A percentile compares a stretch with the other conserved stretches of the same genome.
phyloP scores from a whole-genome alignment of 169 alveolate genomes.

The Plasmodium fragile region DNA sequence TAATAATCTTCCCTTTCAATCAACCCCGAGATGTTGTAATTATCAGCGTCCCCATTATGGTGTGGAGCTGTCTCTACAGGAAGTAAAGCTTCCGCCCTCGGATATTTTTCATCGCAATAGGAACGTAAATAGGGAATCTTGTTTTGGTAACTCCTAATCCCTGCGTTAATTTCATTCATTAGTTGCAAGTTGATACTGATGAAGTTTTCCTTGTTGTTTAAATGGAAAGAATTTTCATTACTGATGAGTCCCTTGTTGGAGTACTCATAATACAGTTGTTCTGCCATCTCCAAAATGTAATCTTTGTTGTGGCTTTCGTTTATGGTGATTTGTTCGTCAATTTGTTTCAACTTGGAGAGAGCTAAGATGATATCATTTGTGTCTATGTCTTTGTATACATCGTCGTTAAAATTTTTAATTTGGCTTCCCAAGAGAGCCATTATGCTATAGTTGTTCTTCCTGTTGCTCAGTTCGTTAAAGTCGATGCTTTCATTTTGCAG shows the following conservation, averaged over 20 bases:
- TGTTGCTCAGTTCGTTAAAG: constrained; percentile 54
- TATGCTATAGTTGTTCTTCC: constrained; percentile 62
- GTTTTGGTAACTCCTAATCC: constrained; percentile 30
- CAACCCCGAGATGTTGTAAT: neutral
- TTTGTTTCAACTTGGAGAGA: constrained; percentile 41
- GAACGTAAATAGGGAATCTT: constrained; percentile 22
- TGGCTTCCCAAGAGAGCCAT: constrained; percentile 74
- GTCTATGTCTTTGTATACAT: constrained; percentile 61
- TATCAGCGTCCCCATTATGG: constrained; percentile 13
- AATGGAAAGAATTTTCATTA: constrained; percentile 42
- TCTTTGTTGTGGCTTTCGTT: constrained; percentile 52
- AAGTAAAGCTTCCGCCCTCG: neutral
- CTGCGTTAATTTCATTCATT: constrained; percentile 62
- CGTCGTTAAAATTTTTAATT: constrained; percentile 61
- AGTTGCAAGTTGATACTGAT: constrained; percentile 26
- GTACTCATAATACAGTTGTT: constrained; percentile 65
- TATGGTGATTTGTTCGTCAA: constrained; percentile 44
- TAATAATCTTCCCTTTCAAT: constrained; percentile 27
- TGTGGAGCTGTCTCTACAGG: neutral
- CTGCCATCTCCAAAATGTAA: constrained; percentile 60
- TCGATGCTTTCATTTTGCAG: constrained; percentile 64
- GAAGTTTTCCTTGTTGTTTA: constrained; percentile 29
- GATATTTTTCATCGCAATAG: neutral
- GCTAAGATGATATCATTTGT: constrained; percentile 73
- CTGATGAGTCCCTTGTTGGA: constrained; percentile 26